Evolutionary conservation across 495 filamentous ascomycete species (phyloP).

Genomic region (Aspergillus taichungensis): DNA sequence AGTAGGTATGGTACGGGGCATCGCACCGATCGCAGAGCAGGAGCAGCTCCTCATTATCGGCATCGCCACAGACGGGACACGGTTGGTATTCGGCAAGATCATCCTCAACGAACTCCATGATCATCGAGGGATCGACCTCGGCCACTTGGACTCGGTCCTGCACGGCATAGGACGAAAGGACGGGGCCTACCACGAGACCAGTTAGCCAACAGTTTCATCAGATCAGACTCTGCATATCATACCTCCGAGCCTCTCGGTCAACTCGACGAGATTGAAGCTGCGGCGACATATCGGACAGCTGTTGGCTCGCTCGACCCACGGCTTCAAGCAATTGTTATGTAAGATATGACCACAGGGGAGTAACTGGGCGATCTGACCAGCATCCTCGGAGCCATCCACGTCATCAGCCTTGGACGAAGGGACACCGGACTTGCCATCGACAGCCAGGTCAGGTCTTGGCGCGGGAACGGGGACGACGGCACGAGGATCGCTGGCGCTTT

Average conservation of each 20-base stretch:
- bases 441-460: conserved; percentile 37
- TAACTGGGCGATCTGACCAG: conserved; percentile 52
- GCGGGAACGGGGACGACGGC: conserved; percentile 34
- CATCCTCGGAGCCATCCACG: conserved; percentile 28
- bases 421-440: conserved; percentile 24
- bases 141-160: conserved; percentile 83
- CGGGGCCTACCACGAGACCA: conserved; percentile 45
- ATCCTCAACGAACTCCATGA: conserved; percentile 64
- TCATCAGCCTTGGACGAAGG: conserved; percentile 26
- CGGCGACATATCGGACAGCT: conserved; percentile 95
- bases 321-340: conserved; percentile 82
- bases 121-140: conserved; percentile 75
- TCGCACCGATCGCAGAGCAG: conserved; percentile 86
- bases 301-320: conserved; percentile 93
- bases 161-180: conserved; percentile 74
- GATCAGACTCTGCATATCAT: conserved; percentile 24
- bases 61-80: conserved; percentile 70
- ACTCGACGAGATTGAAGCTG: conserved; percentile 80
- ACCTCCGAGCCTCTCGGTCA: conserved; percentile 72
- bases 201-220: conserved; percentile 1
- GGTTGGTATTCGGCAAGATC: conserved; percentile 52
- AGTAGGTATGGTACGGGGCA: conserved; percentile 75
- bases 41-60: conserved; percentile 69
- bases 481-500: conserved; percentile 44
- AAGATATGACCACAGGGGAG: conserved; percentile 78